Evolutionary conservation across 371 early-diverging fungal genomes (phyloP), one percentile per base, ranked within the genome.

Genomic region (Sporodiniella umbellata): DNA sequence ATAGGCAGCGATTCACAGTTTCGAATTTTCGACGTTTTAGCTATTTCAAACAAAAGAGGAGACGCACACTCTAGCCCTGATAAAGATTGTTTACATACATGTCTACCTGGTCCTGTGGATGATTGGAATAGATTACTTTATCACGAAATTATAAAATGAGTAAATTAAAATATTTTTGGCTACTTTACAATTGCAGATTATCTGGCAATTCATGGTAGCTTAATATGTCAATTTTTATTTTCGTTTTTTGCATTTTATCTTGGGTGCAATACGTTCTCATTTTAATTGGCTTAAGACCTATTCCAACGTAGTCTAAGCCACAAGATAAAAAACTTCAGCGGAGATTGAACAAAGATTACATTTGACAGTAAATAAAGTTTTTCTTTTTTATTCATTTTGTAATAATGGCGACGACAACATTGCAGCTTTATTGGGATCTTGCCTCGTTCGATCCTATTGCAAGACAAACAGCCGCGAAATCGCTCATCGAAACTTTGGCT

Each of bases 371-470:
- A n/a, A n/a, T n/a, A n/a, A n/a, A n/a, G n/a, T n/a, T 39, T 39
- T 22, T 43, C 12, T 21, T 30, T 39, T 30, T 39, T 35, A 35
- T 47, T 22, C n/a, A 19, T 19, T 26, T 39, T 28, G 7, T 22
- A 22, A 15, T 21, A 35, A 62, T 56, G 62, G 57, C 56, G 26
- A 62, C 62, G 10, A 68, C 73, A 22, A 82, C 81, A 25, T 71
- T 86, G 33, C 67, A 74, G 47, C 66, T 78, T n/a, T 88, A 80
- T 54, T 83, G 83, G 83, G 84, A 84, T 65, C 81, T 88, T 33
- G 84, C 86, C 11, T 80, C 84, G 5, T 56, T 83, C 35, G 84
- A 87, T 62, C 68, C 79, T 23, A 56, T 33, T 19, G 72, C 66
- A 8, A 63, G 87, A 51, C 62, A 69, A 23, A 53, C 64, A 10